Base-by-base conservation (phyloP, 2,329 filamentous ascomycete genomes). In the Arthrobotrys conoides region DNA sequence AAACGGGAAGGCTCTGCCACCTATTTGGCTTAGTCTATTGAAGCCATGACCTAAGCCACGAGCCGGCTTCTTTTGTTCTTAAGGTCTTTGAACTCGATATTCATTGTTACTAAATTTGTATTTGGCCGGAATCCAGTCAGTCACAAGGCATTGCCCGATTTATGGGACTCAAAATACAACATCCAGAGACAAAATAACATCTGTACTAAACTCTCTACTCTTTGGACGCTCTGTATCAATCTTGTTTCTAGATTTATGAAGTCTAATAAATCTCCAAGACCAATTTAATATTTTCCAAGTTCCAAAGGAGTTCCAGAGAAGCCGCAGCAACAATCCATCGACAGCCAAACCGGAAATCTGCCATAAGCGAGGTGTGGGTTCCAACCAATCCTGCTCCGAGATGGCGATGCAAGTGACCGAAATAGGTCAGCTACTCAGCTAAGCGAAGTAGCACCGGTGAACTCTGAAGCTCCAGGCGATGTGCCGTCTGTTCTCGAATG, bases 311-410 rank as follows among this genome's bases (percentile, higher is more conserved):
- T 30, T 30, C 27, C 27, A 30, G 6, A 6, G 33, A 8, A 36
- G 33, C 33, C 33, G 33, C 33, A 36, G 33, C 33, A 6, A 36
- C 9, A 36, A 36, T 1, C 33, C 9, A 36, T 36, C 1, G 33
- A 36, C 33, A 12, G 22, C 33, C 2, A 61, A 44, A 59, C 22
- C 9, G 36, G 30, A 41, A 33, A 59, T 48, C 20, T 18, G n/a
- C 36, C 44, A 38, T 67, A 73, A 73, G 70, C 70, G 70, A 73
- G 70, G 70, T 73, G 70, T 73, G 70, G 57, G 49, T 51, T 73
- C 51, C 48, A 41, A 48, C 70, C 61, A 73, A 73, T 73, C 61
- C 61, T 49, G 61, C 61, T 38, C 38, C 27, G 61, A 41, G 10
- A 66, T 48, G 61, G 61, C 61, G 41, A 66, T 61, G 70, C 61